Percentiles rank a stretch among this genome's conserved stretches.
These are phyloP conservation scores for Sporothrix globosa DNA, from an alignment of 2,329 filamentous ascomycete genomes.

Conservation along the genomic window DNA sequence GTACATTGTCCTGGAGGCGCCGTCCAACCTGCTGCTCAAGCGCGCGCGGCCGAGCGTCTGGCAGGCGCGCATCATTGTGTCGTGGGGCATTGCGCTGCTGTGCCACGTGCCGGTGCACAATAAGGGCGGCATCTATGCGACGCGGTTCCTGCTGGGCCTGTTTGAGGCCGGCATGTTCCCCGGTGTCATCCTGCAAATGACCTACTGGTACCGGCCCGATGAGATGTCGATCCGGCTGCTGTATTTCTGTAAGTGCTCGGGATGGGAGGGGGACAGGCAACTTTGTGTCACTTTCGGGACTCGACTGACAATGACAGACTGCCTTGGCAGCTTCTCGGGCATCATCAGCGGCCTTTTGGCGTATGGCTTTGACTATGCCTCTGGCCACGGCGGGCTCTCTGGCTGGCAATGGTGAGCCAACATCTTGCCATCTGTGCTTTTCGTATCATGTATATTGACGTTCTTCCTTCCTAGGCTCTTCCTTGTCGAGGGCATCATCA, in stretches of 20 bases:
- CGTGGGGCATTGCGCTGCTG: slow-evolving; percentile 56
- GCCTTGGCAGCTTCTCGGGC: slow-evolving; percentile 48
- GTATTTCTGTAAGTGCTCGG: slow-evolving; percentile 50
- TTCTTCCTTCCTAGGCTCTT: slow-evolving; percentile 39
- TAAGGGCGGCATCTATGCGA: slow-evolving; percentile 52
- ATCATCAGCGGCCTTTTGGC: slow-evolving; percentile 50
- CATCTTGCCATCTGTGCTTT: background rate
- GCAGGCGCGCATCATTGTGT: slow-evolving; percentile 74
- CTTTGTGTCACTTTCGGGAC: background rate
- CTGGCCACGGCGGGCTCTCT: slow-evolving; percentile 44
- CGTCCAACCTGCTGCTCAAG: slow-evolving; percentile 80
- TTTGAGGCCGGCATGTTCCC: slow-evolving; percentile 69
- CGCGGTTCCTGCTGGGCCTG: slow-evolving; percentile 65
- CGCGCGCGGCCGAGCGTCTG: slow-evolving; percentile 72
- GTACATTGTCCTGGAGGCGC: slow-evolving; percentile 73
- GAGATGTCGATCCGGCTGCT: slow-evolving; percentile 52
- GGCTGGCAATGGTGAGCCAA: slow-evolving; percentile 43
- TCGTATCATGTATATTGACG: background rate
- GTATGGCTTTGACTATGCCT: slow-evolving; percentile 49
- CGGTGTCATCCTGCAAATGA: slow-evolving; percentile 56
- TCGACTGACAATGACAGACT: slow-evolving; percentile 39
- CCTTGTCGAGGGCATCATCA: slow-evolving; percentile 51
- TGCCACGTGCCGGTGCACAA: slow-evolving; percentile 58
- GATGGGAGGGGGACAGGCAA: no score
- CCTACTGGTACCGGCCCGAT: slow-evolving; percentile 54